Evolutionary conservation across 2,329 filamentous ascomycete species (phyloP).

Genomic region (Neoarthrinium moseri): DNA sequence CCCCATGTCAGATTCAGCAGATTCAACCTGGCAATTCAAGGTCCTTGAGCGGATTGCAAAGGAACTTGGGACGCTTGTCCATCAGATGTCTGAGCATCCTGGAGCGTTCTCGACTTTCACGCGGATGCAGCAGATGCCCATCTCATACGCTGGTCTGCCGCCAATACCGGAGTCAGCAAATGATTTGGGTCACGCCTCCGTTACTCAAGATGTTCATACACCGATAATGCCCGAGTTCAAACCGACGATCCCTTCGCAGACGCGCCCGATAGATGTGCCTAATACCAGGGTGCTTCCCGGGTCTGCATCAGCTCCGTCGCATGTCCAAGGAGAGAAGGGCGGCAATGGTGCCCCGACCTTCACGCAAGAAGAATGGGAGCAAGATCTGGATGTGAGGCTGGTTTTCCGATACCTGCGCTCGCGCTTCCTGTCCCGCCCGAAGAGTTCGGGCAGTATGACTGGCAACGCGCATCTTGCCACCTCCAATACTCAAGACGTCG

Average conservation of each 20-base stretch:
- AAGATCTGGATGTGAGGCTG: constrained; percentile 84
- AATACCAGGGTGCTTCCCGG: constrained; percentile 7
- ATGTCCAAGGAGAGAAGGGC: constrained; percentile 15
- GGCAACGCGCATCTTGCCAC: constrained; percentile 47
- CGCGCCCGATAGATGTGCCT: constrained; percentile 13
- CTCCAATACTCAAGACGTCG: constrained; percentile 59
- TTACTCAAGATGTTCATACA: constrained; percentile 51
- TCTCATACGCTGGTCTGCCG: constrained; percentile 78
- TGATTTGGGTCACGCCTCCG: constrained; percentile 26
- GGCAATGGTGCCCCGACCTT: constrained; percentile 32
- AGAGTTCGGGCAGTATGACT: constrained; percentile 39
- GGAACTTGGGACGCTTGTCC: constrained; percentile 81
- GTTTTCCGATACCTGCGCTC: constrained; percentile 85
- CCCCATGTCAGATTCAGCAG: constrained; percentile 30
- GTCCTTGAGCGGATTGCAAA: constrained; percentile 81
- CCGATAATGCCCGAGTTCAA: constrained; percentile 44
- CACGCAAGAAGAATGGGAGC: constrained; percentile 86
- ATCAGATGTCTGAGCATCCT: constrained; percentile 81
- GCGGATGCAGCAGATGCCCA: constrained; percentile 59
- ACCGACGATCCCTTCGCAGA: constrained; percentile 43
- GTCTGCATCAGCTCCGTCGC: constrained; percentile 15
- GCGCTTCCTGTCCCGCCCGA: constrained; percentile 61
- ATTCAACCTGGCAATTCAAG: constrained; percentile 68
- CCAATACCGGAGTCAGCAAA: constrained; percentile 54
- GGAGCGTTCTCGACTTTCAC: constrained; percentile 85